Evolutionary conservation across 169 alveolate genomes (phyloP).

Genomic region (Plasmodium cynomolgi): DNA sequence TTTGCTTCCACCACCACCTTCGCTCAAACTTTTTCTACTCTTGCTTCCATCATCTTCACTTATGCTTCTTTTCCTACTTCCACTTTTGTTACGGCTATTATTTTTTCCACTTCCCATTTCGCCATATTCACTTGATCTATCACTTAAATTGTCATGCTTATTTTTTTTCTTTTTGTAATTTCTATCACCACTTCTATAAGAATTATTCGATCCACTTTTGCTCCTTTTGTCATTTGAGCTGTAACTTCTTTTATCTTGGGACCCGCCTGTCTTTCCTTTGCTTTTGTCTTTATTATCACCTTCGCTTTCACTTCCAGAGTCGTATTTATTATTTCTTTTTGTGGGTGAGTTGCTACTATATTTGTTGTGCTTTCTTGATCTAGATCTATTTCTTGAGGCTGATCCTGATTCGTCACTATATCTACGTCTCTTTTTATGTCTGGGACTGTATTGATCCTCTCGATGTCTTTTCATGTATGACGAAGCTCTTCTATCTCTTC

Average conservation of each 20-base stretch:
- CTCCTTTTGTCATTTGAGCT: slow-evolving; percentile 24
- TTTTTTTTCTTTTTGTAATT: slow-evolving; percentile 46
- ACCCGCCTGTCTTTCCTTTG: slow-evolving; percentile 2
- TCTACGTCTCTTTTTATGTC: slow-evolving; percentile 65
- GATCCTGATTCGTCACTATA: slow-evolving; percentile 69
- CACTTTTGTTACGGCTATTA: slow-evolving; percentile 31
- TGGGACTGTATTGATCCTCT: slow-evolving; percentile 57
- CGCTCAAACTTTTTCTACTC: slow-evolving; percentile 43
- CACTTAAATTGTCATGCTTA: slow-evolving; percentile 47
- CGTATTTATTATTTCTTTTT: slow-evolving; percentile 39
- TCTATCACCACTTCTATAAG: slow-evolving; percentile 60
- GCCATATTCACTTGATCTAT: slow-evolving; percentile 31
- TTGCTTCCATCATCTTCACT: slow-evolving; percentile 35
- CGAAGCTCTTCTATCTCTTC: slow-evolving; percentile 48
- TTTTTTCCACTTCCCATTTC: slow-evolving; percentile 43
- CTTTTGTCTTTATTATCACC: slow-evolving; percentile 57
- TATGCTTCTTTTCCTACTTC: slow-evolving; percentile 34
- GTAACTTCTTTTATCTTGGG: slow-evolving; percentile 50
- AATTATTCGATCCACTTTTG: slow-evolving; percentile 36
- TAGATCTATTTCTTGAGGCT: slow-evolving; percentile 38
- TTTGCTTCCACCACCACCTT: slow-evolving; percentile 13
- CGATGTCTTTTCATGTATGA: slow-evolving; percentile 51
- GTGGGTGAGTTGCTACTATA: slow-evolving; percentile 53
- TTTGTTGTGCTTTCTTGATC: slow-evolving; percentile 46
- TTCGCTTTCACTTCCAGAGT: slow-evolving; percentile 22